Base-by-base conservation (phyloP, 768 basidiomycete genomes). In the Dacryopinax spathularia region DNA sequence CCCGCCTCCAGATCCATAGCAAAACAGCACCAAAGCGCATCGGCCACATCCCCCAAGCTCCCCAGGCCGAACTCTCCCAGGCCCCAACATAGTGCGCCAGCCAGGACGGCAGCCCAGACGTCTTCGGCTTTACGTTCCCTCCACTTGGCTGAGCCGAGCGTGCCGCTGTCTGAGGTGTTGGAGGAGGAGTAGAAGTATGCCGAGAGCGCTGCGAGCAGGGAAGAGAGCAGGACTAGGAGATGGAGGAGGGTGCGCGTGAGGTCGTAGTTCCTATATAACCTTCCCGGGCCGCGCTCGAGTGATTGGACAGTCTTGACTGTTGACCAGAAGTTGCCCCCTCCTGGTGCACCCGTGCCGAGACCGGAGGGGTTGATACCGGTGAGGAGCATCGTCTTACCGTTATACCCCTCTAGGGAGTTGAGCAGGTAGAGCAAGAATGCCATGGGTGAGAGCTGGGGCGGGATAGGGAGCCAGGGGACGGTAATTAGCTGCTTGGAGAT, bases 171-270 rank as follows among this genome's bases (percentile, higher is more conserved):
- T 10, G 13, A 10, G 25, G 48, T 27, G 13, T 56, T 29, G 48
- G 48, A 56, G n/a, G n/a, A n/a, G 48, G 48, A 56, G 48, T 56
- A 56, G 48, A 56, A 56, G 48, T 56, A 56, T 7, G 48, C 48
- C 25, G 25, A 27, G 48, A 56, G 48, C 22, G 48, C 48, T 22
- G 48, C 48, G 6, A 56, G 48, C 5, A 56, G 5, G 9, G 48
- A 56, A 29, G 13, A 27, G 48, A 56, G 18, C 48, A 56, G 48
- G 5, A 56, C 48, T 22, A 56, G 48, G 13, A 56, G 25, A 29
- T 56, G 48, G 25, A 56, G 48, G 5, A 56, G 48, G 9, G 48
- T 56, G 13, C 48, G 48, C 29, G 48, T 56, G 13, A 56, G 48
- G 48, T 56, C 48, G 48, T 56, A 56, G 48, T 56, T 56, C 29